These are phyloP conservation scores for Zychaea mexicana DNA, from an alignment of 371 early-diverging fungal species.

Conservation along the genomic window DNA sequence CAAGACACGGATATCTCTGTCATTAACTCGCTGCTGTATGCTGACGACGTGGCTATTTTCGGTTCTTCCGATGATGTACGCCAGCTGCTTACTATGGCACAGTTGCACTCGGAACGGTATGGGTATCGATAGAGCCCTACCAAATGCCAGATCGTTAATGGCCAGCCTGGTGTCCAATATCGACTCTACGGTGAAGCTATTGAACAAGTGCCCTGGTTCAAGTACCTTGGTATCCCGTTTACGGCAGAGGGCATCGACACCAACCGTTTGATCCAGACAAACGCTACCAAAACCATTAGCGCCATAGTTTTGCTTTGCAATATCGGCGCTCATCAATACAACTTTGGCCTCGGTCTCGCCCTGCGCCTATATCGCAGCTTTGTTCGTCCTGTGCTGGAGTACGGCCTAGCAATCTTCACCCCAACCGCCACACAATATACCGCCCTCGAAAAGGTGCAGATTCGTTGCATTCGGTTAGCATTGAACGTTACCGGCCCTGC, in stretches of 20 bases:
- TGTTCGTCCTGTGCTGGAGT: neutral
- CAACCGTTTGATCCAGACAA: neutral
- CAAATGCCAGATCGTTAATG: conserved; percentile 15
- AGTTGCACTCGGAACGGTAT: conserved; percentile 6
- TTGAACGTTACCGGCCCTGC: too few species aligned
- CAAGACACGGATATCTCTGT: neutral
- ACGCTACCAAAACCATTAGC: neutral
- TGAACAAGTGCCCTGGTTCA: neutral
- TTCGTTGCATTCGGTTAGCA: neutral
- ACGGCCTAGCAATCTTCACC: neutral
- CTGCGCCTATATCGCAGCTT: neutral
- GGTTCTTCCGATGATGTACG: neutral
- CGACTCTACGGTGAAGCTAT: neutral
- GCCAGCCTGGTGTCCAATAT: neutral
- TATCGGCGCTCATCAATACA: neutral
- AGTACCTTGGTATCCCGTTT: conserved; percentile 13
- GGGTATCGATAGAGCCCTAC: conserved; percentile 21
- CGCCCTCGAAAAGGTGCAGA: neutral
- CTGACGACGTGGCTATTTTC: conserved; percentile 20
- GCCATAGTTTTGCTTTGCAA: neutral
- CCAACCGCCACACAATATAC: neutral
- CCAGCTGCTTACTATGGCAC: conserved; percentile 3
- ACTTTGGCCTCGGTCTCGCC: conserved; percentile 1
- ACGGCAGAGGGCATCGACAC: neutral
- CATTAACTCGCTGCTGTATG: conserved; percentile 15